A percentile compares a stretch with the other conserved stretches of the same genome.
phyloP scores from a whole-genome alignment of 2,329 filamentous ascomycete species.

The Apiospora koreana region DNA sequence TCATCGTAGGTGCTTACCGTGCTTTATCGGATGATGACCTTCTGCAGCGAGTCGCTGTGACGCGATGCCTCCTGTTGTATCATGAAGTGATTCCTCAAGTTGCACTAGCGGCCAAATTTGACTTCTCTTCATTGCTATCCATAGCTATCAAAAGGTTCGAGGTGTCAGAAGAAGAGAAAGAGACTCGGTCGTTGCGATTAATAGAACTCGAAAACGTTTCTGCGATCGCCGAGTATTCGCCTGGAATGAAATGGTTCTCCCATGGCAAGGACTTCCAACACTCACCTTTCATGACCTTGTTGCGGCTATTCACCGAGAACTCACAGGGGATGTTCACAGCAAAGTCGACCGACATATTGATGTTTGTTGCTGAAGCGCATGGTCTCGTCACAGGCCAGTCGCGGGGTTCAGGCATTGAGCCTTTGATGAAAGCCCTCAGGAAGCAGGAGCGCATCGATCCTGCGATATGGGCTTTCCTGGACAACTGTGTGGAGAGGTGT shows the following conservation, averaged over 20 bases:
- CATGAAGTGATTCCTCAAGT: conserved; percentile 79
- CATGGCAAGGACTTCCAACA: conserved; percentile 64
- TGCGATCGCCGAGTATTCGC: conserved; percentile 76
- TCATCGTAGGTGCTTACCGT: conserved; percentile 75
- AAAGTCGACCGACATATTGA: conserved; percentile 57
- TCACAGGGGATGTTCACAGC: conserved; percentile 48
- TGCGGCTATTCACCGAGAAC: conserved; percentile 58
- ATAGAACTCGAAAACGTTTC: conserved; percentile 82
- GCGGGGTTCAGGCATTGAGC: conserved; percentile 43
- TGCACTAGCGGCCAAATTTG: conserved; percentile 82
- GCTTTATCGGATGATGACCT: conserved; percentile 67
- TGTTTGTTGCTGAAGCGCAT: conserved; percentile 63
- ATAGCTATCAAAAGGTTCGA: conserved; percentile 66
- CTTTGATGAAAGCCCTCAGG: conserved; percentile 44
- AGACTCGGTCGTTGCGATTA: conserved; percentile 56
- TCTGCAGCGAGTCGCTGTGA: conserved; percentile 76
- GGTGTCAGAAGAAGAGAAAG: conserved; percentile 48
- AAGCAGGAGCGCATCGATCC: conserved; percentile 30
- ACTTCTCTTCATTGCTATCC: conserved; percentile 77
- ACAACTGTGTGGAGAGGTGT: conserved; percentile 79
- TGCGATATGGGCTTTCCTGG: conserved; percentile 69
- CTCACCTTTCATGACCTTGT: conserved; percentile 72
- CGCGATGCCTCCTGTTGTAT: conserved; percentile 78
- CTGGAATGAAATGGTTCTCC: conserved; percentile 88
- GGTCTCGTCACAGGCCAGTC: conserved; percentile 60